Percentiles rank a stretch among this genome's conserved stretches.
These are phyloP conservation scores for Neonectria faginata DNA, from an alignment of 2,329 filamentous ascomycete genomes.

Conservation along the genomic window DNA sequence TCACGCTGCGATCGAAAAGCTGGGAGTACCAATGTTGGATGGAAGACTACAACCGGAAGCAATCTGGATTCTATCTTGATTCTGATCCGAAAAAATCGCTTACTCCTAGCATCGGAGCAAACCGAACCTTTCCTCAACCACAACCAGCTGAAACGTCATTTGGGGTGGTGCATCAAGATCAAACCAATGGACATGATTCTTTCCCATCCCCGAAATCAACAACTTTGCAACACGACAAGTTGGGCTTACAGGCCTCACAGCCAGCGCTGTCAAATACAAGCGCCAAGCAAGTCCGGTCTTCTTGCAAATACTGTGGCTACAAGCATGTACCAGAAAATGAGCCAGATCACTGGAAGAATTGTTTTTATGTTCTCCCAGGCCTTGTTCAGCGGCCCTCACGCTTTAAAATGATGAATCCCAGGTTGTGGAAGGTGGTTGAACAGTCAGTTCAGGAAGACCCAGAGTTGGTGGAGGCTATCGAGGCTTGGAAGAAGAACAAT, in stretches of 20 bases:
- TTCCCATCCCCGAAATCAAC: neutral
- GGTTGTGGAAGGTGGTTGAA: neutral
- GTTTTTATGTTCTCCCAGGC: neutral
- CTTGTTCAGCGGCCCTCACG: neutral
- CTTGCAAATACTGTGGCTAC: neutral
- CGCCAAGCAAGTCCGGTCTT: neutral
- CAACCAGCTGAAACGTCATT: neutral
- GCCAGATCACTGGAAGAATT: neutral
- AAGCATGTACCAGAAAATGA: neutral
- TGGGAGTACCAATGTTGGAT: slow-evolving; percentile 56
- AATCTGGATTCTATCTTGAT: slow-evolving; percentile 26
- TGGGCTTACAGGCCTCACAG: neutral
- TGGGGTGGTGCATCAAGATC: neutral
- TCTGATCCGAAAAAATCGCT: slow-evolving; percentile 11
- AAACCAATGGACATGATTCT: neutral
- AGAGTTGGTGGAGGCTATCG: neutral
- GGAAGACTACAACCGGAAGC: slow-evolving; percentile 37
- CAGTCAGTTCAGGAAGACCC: neutral
- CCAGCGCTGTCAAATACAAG: neutral
- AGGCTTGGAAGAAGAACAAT: neutral
- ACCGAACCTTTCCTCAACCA: neutral
- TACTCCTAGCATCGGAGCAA: neutral
- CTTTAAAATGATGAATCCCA: neutral
- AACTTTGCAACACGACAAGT: too few relatives aligned
- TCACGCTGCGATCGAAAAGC: slow-evolving; percentile 65